Evolutionary conservation across 179 eudicot species (phyloP).

Genomic region (Vitellaria paradoxa): DNA sequence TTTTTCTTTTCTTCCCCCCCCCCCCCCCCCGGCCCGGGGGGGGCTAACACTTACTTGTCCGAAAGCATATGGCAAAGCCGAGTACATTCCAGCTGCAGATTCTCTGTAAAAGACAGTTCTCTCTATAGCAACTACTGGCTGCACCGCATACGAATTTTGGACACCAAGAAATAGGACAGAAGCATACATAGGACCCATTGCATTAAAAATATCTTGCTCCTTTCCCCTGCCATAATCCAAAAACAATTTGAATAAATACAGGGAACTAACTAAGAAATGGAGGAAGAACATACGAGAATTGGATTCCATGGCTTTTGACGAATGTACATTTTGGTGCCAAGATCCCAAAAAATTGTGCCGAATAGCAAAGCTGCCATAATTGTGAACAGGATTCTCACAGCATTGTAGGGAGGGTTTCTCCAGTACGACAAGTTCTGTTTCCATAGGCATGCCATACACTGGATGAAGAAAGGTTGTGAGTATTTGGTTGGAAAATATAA

Average conservation of each 20-base stretch:
- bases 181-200: constrained; percentile 48
- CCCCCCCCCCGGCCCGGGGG: too few relatives aligned
- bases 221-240: constrained; percentile 16
- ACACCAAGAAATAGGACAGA: constrained; percentile 34
- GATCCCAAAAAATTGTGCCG: constrained; percentile 76
- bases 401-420: constrained; percentile 81
- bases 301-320: not conserved
- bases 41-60: constrained; percentile 43
- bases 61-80: constrained; percentile 44
- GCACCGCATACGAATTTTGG: constrained; percentile 34
- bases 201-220: constrained; percentile 32
- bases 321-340: constrained; percentile 56
- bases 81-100: constrained; percentile 52
- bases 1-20: constrained; percentile 20
- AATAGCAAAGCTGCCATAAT: constrained; percentile 54
- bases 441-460: constrained; percentile 84
- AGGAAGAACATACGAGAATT: not conserved
- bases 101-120: constrained; percentile 46
- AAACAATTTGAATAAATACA: not conserved
- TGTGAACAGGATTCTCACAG: constrained; percentile 68
- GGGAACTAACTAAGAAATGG: not conserved
- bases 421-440: constrained; percentile 86
- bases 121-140: constrained; percentile 38
- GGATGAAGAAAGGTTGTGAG: constrained; percentile 55
- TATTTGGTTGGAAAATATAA: constrained; percentile 62